These are phyloP conservation scores for Umbelopsis sp. DNA, from an alignment of 192 early-diverging fungal species.

Conservation along the genomic window DNA sequence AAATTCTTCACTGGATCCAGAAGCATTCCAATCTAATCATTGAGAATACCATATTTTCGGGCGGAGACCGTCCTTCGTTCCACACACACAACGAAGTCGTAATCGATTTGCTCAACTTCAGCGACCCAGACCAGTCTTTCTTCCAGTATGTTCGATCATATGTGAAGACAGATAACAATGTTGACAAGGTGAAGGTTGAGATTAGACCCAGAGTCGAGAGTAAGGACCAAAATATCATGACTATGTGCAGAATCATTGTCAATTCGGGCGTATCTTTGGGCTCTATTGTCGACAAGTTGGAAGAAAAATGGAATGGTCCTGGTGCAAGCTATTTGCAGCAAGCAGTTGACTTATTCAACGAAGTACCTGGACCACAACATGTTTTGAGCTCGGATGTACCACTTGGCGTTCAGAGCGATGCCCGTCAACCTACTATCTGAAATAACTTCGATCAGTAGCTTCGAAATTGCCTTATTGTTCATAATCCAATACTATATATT, in stretches of 20 bases:
- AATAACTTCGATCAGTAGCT: no score
- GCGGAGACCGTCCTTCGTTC: slow-evolving; percentile 34
- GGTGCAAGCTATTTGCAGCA: slow-evolving; percentile 31
- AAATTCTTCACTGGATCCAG: slow-evolving; percentile 49
- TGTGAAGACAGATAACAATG: slow-evolving; percentile 37
- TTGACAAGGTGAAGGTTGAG: slow-evolving; percentile 43
- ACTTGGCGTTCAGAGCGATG: neutral
- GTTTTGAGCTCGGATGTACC: slow-evolving; percentile 31
- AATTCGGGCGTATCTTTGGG: slow-evolving; percentile 42
- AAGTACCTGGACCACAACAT: slow-evolving; percentile 30
- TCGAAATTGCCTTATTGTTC: neutral
- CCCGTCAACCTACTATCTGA: neutral
- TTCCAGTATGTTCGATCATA: slow-evolving; percentile 42
- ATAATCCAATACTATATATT: neutral
- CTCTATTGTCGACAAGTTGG: slow-evolving; percentile 41
- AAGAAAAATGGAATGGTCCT: slow-evolving; percentile 47
- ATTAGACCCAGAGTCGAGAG: slow-evolving; percentile 47
- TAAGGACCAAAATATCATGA: slow-evolving; percentile 38
- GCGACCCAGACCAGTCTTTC: slow-evolving; percentile 47
- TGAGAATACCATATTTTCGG: slow-evolving; percentile 37
- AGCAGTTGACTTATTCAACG: slow-evolving; percentile 39
- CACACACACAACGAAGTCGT: slow-evolving; percentile 45
- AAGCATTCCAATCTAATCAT: slow-evolving; percentile 25
- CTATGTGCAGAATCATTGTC: slow-evolving; percentile 44
- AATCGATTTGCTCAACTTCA: slow-evolving; percentile 47